Percentiles rank a stretch among this genome's conserved stretches.
phyloP scores from a whole-genome alignment of 805 yeast genomes.

The Clavispora fructus region DNA sequence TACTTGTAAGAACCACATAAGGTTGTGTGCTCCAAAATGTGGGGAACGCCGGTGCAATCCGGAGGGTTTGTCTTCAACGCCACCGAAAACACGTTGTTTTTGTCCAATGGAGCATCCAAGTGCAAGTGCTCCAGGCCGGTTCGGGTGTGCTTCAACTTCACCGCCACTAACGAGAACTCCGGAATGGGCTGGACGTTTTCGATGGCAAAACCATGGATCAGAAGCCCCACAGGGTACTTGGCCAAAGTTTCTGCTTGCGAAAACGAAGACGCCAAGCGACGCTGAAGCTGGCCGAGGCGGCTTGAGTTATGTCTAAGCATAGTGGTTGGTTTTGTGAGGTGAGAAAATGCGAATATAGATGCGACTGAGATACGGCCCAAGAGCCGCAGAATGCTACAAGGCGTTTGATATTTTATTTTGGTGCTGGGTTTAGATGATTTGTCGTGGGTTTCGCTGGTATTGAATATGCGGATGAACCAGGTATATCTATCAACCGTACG shows the following conservation, averaged over 20 bases:
- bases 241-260: constrained; percentile 7
- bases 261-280: constrained; percentile 1
- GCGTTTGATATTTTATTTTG: too few species aligned
- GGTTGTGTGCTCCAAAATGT: constrained; percentile 92
- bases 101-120: constrained; percentile 71
- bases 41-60: constrained; percentile 92
- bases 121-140: constrained; percentile 84
- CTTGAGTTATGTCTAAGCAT: neutral
- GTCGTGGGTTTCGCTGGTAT: too few species aligned
- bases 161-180: constrained; percentile 76
- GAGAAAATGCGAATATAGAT: neutral
- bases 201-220: constrained; percentile 63
- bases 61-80: constrained; percentile 95
- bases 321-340: neutral
- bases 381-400: too few species aligned
- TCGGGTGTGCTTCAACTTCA: constrained; percentile 57
- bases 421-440: too few species aligned
- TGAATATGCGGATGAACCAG: too few species aligned
- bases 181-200: constrained; percentile 66
- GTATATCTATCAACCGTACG: too few species aligned
- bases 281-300: neutral
- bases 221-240: constrained; percentile 60
- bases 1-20: constrained; percentile 87
- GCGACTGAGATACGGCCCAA: too few species aligned
- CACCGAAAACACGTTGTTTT: constrained; percentile 82